Evolutionary conservation across 1,139 yeast species (phyloP).

Genomic region (Yamadazyma friedrichii): DNA sequence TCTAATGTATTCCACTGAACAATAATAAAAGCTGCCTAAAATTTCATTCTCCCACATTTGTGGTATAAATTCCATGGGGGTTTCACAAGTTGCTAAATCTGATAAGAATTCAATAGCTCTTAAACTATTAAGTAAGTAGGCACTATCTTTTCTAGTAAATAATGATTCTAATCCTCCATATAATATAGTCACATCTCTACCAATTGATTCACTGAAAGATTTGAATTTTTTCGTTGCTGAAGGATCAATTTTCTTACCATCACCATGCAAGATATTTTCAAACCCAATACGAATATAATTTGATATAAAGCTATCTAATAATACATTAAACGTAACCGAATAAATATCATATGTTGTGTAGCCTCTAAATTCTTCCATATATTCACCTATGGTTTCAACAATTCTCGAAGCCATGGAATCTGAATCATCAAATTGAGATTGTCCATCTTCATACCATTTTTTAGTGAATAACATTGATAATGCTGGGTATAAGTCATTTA

Average conservation of each 20-base stretch:
- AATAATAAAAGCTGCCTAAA: conserved; percentile 58
- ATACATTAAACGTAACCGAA: conserved; percentile 43
- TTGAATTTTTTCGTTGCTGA: conserved; percentile 46
- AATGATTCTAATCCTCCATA: conserved; percentile 59
- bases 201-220: conserved; percentile 40
- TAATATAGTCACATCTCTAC: conserved; percentile 64
- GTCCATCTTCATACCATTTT: conserved; percentile 47
- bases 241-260: conserved; percentile 58
- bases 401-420: conserved; percentile 54
- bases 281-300: conserved; percentile 46
- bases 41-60: conserved; percentile 58
- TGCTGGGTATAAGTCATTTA: conserved; percentile 60
- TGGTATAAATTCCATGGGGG: conserved; percentile 47
- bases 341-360: conserved; percentile 47
- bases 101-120: conserved; percentile 67
- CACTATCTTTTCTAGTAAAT: conserved; percentile 45
- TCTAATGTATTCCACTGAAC: conserved; percentile 67
- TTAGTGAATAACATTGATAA: conserved; percentile 41
- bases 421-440: conserved; percentile 28
- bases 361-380: conserved; percentile 61
- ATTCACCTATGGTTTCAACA: conserved; percentile 73
- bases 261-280: conserved; percentile 47
- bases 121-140: conserved; percentile 54
- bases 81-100: conserved; percentile 60
- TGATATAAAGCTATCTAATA: conserved; percentile 43